These are phyloP conservation scores for Aspergillus brasiliensis DNA, from an alignment of 2,329 filamentous ascomycete genomes.

Conservation along the genomic window DNA sequence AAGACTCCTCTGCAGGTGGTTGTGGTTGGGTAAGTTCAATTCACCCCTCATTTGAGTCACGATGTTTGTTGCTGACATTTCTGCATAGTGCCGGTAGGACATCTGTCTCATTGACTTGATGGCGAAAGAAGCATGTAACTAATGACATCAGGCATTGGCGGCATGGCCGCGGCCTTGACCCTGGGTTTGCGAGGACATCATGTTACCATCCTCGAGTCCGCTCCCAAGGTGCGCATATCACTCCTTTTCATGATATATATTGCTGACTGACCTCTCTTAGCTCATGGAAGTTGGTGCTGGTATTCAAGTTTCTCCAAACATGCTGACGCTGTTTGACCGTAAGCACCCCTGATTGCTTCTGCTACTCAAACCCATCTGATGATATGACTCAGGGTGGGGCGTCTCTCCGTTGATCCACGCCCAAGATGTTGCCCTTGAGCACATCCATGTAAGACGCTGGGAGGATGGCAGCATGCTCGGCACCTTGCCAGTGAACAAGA, in stretches of 20 bases:
- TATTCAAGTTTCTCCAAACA: constrained; percentile 80
- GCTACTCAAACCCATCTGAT: neutral
- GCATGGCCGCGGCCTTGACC: constrained; percentile 39
- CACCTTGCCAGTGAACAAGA: constrained; percentile 39
- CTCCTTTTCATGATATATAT: neutral
- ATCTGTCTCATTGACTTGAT: neutral
- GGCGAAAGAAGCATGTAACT: neutral
- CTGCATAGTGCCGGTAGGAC: constrained; percentile 32
- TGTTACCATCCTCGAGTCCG: constrained; percentile 37
- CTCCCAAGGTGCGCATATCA: constrained; percentile 32
- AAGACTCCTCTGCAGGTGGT: constrained; percentile 34
- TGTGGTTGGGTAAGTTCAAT: constrained; percentile 35
- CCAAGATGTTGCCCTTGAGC: constrained; percentile 36
- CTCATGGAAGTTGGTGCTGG: constrained; percentile 68
- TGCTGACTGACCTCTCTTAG: constrained; percentile 20
- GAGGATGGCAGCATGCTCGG: constrained; percentile 35
- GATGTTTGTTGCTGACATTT: constrained; percentile 7
- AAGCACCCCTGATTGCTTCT: constrained; percentile 13
- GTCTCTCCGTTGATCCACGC: constrained; percentile 36
- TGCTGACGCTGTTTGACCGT: constrained; percentile 72
- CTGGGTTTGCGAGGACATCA: constrained; percentile 37
- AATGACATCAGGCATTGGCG: constrained; percentile 34
- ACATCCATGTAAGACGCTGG: constrained; percentile 41
- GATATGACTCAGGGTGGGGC: constrained; percentile 33
- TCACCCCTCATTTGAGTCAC: neutral